These are phyloP conservation scores for Nigrospora sphaerica DNA, from an alignment of 2,329 filamentous ascomycete species.

Conservation along the genomic window DNA sequence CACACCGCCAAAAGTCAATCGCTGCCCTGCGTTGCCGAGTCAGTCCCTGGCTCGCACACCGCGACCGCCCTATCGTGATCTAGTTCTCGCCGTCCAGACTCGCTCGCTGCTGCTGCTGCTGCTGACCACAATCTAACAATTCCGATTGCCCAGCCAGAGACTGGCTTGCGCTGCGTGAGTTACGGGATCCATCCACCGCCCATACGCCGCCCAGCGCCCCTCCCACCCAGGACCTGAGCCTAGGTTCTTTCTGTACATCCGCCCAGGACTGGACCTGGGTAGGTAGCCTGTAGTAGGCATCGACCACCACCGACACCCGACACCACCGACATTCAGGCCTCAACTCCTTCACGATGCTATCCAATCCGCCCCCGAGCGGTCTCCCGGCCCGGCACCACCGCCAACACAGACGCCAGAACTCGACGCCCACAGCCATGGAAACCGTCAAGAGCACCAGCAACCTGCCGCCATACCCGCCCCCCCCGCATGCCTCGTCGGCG, in stretches of 20 bases:
- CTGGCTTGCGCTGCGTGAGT: constrained; percentile 30
- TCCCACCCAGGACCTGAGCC: neutral
- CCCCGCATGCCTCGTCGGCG: neutral
- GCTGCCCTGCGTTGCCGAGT: no score
- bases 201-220: neutral
- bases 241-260: constrained; percentile 11
- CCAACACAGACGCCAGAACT: constrained; percentile 81
- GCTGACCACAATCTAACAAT: constrained; percentile 20
- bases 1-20: no score
- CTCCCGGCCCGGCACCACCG: constrained; percentile 63
- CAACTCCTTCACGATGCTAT: constrained; percentile 71
- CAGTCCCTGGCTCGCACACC: no score
- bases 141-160: constrained; percentile 25
- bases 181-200: constrained; percentile 8
- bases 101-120: constrained; percentile 22
- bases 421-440: constrained; percentile 73
- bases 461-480: constrained; percentile 45
- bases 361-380: constrained; percentile 58
- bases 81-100: constrained; percentile 24
- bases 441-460: constrained; percentile 59
- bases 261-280: constrained; percentile 34
- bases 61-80: no score
- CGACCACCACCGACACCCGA: constrained; percentile 42
- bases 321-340: constrained; percentile 53
- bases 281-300: constrained; percentile 17